Evolutionary conservation across 345 rosid genomes (phyloP).

Genomic region (Psidium guajava): DNA sequence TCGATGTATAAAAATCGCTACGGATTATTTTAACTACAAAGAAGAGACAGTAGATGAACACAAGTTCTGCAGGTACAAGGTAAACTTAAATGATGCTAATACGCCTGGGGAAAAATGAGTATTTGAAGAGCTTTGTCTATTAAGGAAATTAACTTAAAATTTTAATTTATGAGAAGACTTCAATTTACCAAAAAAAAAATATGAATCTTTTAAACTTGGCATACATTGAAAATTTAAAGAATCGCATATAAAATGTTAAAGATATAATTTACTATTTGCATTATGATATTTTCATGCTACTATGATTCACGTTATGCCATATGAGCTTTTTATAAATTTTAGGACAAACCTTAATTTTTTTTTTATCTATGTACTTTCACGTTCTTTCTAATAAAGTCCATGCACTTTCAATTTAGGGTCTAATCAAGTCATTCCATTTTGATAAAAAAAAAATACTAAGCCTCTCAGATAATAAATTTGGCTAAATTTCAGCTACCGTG

Average conservation of each 20-base stretch:
- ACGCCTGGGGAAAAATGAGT: not conserved
- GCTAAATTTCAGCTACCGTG: not conserved
- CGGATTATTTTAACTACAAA: no score
- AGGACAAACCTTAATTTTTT: not conserved
- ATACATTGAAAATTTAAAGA: not conserved
- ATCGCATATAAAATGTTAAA: not conserved
- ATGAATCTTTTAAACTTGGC: not conserved
- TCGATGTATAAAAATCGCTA: no score
- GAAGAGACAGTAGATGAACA: no score
- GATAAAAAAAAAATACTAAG: not conserved
- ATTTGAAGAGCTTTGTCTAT: not conserved
- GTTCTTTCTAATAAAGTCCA: not conserved
- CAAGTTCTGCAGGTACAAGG: no score
- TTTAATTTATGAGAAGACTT: not conserved
- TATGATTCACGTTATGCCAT: not conserved
- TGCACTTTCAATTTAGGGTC: not conserved
- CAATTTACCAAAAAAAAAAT: not conserved
- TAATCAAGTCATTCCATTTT: not conserved
- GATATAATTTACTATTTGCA: not conserved
- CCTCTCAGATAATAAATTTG: fast-evolving
- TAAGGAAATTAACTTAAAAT: not conserved
- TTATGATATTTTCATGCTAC: not conserved
- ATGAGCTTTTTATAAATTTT: not conserved
- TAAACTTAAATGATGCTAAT: no score
- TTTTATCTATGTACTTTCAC: not conserved